Conservation (phyloP, 2,329 filamentous ascomycete species). For the Aspergillus puulaauensis region DNA sequence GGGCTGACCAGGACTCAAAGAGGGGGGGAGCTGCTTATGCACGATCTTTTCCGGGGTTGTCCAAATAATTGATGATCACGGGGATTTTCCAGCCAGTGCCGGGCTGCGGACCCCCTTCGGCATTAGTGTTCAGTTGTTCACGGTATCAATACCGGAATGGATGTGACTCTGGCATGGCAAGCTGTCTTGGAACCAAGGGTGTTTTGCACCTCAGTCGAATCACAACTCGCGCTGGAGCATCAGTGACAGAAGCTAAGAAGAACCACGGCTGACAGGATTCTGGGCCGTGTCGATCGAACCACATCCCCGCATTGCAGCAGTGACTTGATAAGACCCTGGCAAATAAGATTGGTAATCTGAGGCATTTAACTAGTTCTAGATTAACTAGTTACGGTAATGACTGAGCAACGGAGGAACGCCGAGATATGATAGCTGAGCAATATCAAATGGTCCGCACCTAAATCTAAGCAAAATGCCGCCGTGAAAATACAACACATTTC, state of each 20-base stretch:
- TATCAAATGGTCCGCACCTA: not conserved
- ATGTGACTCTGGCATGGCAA: not conserved
- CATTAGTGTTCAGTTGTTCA: too few relatives aligned
- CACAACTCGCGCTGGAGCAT: too few relatives aligned
- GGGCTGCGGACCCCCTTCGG: not conserved
- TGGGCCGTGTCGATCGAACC: not conserved
- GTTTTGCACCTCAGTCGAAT: not conserved
- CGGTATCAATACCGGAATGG: too few relatives aligned
- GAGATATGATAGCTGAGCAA: not conserved
- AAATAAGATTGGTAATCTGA: not conserved
- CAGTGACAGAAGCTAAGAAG: not conserved
- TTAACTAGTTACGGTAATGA: not conserved
- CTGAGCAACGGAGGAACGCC: not conserved
- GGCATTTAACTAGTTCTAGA: not conserved
- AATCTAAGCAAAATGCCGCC: not conserved
- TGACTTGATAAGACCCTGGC: not conserved
- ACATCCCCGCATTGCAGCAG: not conserved
- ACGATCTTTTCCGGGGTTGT: not conserved
- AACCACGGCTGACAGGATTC: not conserved
- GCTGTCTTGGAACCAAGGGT: not conserved
- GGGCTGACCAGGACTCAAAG: not conserved
- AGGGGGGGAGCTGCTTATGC: not conserved
- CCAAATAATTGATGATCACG: constrained; percentile 4
- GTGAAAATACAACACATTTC: not conserved
- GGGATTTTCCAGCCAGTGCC: not conserved